Evolutionary conservation across 805 yeast genomes (phyloP).

Genomic region (Candida xyloterini): DNA sequence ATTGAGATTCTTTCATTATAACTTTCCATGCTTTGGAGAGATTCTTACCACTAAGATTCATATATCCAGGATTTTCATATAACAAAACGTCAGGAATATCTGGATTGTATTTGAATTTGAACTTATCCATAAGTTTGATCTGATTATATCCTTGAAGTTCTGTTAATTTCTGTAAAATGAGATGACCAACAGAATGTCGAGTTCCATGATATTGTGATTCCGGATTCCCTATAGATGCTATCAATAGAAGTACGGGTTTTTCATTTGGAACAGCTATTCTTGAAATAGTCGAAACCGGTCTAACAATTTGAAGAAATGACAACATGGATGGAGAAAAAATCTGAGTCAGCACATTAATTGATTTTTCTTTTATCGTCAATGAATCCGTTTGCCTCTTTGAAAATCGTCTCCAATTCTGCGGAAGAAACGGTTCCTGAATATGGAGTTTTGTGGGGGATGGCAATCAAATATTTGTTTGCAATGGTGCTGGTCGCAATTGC

Average conservation of each 20-base stretch:
- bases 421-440: slow-evolving; percentile 9
- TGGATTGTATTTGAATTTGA: slow-evolving; percentile 22
- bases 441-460: slow-evolving; percentile 19
- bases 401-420: slow-evolving; percentile 8
- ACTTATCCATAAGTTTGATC: slow-evolving; percentile 20
- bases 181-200: slow-evolving; percentile 78
- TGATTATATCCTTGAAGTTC: slow-evolving; percentile 20
- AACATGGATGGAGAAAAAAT: slow-evolving; percentile 2
- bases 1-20: slow-evolving; percentile 27
- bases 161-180: slow-evolving; percentile 38
- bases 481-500: slow-evolving; percentile 18
- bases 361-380: slow-evolving; percentile 1
- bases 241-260: slow-evolving; percentile 28
- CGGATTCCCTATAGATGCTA: slow-evolving; percentile 76
- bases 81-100: slow-evolving; percentile 36
- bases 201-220: slow-evolving; percentile 57
- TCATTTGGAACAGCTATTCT: slow-evolving; percentile 16
- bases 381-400: slow-evolving; percentile 20
- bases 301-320: slow-evolving; percentile 2
- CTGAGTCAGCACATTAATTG: not conserved
- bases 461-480: slow-evolving; percentile 26
- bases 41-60: slow-evolving; percentile 71
- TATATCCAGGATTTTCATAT: slow-evolving; percentile 53
- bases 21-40: slow-evolving; percentile 48
- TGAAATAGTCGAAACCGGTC: slow-evolving; percentile 3